A percentile compares a stretch with the other conserved stretches of the same genome.
These are phyloP conservation scores for Tulasnella sp. DNA, from an alignment of 768 basidiomycete genomes.

Conservation along the genomic window DNA sequence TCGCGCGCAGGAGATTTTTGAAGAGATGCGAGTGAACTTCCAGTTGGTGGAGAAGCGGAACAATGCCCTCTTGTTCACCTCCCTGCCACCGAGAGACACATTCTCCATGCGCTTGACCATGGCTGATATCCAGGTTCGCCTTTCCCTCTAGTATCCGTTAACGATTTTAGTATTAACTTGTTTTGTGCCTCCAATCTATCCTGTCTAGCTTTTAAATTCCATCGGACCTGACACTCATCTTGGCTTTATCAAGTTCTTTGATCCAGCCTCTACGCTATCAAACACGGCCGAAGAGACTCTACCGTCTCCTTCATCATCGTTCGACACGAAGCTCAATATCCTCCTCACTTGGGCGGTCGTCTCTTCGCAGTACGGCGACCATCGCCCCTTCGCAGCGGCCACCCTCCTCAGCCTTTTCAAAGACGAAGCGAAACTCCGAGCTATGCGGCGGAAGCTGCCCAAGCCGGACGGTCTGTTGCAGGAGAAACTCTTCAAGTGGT, in stretches of 20 bases:
- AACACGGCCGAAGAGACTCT: neutral
- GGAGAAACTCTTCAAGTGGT: constrained; percentile 71
- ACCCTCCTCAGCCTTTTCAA: constrained; percentile 57
- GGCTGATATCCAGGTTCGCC: constrained; percentile 38
- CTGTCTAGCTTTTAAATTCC: constrained; percentile 57
- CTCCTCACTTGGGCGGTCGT: constrained; percentile 76
- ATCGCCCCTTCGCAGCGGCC: constrained; percentile 63
- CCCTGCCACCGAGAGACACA: constrained; percentile 44
- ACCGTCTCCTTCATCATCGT: constrained; percentile 28
- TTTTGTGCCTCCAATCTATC: constrained; percentile 1
- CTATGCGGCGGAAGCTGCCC: constrained; percentile 48
- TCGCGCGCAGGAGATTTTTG: constrained; percentile 33
- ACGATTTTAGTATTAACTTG: no score
- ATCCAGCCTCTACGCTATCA: constrained; percentile 26
- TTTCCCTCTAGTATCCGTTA: constrained; percentile 20
- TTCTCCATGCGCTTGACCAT: constrained; percentile 37
- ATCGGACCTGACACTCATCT: constrained; percentile 59
- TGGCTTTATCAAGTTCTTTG: constrained; percentile 47
- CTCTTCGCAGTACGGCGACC: constrained; percentile 70
- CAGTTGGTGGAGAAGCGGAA: constrained; percentile 66
- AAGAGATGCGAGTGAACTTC: constrained; percentile 43
- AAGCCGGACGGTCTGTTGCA: constrained; percentile 57
- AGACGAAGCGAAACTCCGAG: constrained; percentile 49
- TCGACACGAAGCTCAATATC: constrained; percentile 60
- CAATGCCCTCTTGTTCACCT: constrained; percentile 66